Base-by-base conservation (phyloP, 2,329 filamentous ascomycete genomes). In the Nemania serpens region DNA sequence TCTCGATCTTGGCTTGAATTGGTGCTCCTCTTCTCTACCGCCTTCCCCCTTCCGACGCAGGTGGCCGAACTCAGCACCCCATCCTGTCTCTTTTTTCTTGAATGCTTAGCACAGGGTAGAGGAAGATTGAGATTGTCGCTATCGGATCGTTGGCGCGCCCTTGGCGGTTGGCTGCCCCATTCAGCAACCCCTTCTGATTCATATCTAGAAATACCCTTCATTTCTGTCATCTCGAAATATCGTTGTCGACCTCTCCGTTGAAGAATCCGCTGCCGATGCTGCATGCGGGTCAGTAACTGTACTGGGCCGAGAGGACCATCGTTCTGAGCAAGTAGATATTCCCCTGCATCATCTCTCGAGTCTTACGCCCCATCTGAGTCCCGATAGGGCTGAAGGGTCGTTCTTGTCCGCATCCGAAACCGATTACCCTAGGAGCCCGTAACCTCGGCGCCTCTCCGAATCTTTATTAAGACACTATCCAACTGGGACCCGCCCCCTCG, bases 371-470 rank as follows among this genome's bases (percentile, higher is more conserved):
- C 69, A 62, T 64, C 62, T 64, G 55, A 22, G 59, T 64, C 71
- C 67, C 69, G 71, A 73, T 69, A 73, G 66, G 71, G 70, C 66
- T 73, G 70, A 65, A 64, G 52, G 59, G 54, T 66, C 55, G 60
- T 63, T 66, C 52, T 69, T 68, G 58, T 72, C 70, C 69, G 69
- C 61, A 71, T 71, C 72, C 72, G 71, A 73, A 66, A 72, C 69
- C 71, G 67, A 69, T 61, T 61, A 66, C 61, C 56, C 43, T 66
- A 53, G 55, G 56, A 58, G 50, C 63, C 67, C 70, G 67, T 70
- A 63, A 67, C 59, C 62, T 68, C 71, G 67, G 72, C 69, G 66
- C 68, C 66, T 68, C 67, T 59, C 69, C 71, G 69, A 65, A 42
- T 60, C 55, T 50, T 68, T 58, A 58, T 63, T 63, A 58, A 57